Evolutionary conservation across 2,329 filamentous ascomycete species (phyloP), one percentile per base, ranked within the genome.

Genomic region (Blumeria graminis): DNA sequence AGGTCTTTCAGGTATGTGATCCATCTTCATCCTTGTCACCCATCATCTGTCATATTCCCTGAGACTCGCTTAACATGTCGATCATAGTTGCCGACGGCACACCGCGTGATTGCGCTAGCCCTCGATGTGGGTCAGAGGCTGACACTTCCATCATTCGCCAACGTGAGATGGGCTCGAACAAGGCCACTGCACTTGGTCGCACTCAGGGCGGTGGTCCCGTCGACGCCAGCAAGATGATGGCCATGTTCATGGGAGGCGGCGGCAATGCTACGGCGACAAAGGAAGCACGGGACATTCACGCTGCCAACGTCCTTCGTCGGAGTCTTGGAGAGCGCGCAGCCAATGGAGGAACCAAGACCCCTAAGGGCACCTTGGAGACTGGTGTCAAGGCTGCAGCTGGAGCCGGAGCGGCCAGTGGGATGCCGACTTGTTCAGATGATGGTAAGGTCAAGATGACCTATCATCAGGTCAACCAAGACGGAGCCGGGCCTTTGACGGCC

Each of bases 241-340:
- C 72, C 57, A 72, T 66, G 65, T 84, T 83, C 70, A 80, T 84
- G 75, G 73, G 72, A 36, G 64, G 58, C n/a, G 65, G 68, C 28
- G 67, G 68, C 11, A 68, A 67, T 3, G 63, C 64, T 34, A 66
- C 69, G 35, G 65, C 65, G 9, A 71, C 72, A n/a, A 65, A 69
- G n/a, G 71, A 72, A 35, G 81, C 86, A n/a, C 77, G 90, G 33
- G 73, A 82, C 56, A 79, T 95, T 10, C 82, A 92, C 65, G 75
- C 86, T 63, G 76, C 74, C 61, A 81, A 89, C 60, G 72, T 66
- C 78, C 82, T 69, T 8, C 52, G 52, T 8, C 33, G 52, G 8
- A 55, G 52, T 32, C 52, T 38, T 13, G 52, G 34, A 9, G 35
- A 14, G 13, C 52, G 52, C 10, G 52, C 52, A 11, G 34, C 50